phyloP scores from a whole-genome alignment of 257 asterid species.

The Ilex asprella region DNA sequence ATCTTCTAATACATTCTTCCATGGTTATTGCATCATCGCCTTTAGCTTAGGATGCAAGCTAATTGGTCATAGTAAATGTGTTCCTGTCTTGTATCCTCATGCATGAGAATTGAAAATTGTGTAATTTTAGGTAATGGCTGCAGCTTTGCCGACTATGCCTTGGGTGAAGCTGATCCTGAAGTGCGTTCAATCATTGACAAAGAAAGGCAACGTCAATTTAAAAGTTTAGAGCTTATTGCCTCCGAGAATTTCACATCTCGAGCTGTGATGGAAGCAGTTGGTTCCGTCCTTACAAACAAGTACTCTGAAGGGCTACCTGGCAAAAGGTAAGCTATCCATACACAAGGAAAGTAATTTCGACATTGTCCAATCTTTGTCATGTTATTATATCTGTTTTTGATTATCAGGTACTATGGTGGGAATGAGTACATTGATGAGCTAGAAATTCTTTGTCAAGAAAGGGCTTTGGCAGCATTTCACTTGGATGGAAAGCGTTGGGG shows the following conservation, averaged over 20 bases:
- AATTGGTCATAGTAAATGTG: too few relatives aligned
- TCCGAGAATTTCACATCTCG: slow-evolving; percentile 95
- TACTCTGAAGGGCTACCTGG: slow-evolving; percentile 97
- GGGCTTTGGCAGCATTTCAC: slow-evolving; percentile 87
- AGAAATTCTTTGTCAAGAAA: slow-evolving; percentile 85
- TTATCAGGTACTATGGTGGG: slow-evolving; percentile 81
- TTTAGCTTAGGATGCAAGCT: too few relatives aligned
- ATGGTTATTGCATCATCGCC: too few relatives aligned
- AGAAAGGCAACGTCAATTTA: slow-evolving; percentile 86
- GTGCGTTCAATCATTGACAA: slow-evolving; percentile 57
- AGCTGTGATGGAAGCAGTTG: slow-evolving; percentile 99
- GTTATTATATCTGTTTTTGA: too few relatives aligned
- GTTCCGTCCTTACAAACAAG: slow-evolving; percentile 95
- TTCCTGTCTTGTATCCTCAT: not conserved
- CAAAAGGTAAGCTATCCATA: slow-evolving; percentile 45
- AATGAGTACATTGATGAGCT: slow-evolving; percentile 83
- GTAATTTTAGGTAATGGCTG: slow-evolving; percentile 40
- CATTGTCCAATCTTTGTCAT: too few relatives aligned
- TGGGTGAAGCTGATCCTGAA: slow-evolving; percentile 76
- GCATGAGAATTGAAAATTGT: not conserved
- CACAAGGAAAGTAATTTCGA: too few relatives aligned
- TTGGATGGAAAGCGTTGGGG: slow-evolving; percentile 80
- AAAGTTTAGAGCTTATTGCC: slow-evolving; percentile 90
- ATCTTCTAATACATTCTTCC: too few relatives aligned
- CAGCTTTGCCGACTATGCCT: slow-evolving; percentile 50